Conservation (phyloP, 768 basidiomycete species). For the Rhizopogon salebrosus region DNA sequence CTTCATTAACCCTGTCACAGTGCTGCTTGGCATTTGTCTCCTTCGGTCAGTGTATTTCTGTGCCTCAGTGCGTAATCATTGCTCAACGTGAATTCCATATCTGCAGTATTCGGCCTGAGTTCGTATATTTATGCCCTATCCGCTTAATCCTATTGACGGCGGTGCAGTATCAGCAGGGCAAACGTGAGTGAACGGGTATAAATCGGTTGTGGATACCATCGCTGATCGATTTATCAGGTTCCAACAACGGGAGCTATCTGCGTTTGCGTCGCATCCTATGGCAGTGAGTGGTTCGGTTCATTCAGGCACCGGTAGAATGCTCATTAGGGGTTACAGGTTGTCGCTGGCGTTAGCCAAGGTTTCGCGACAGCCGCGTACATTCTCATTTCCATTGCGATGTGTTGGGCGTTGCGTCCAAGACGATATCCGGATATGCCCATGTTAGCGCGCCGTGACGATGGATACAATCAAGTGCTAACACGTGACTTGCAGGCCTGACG, state of each 20-base stretch:
- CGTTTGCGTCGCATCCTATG: conserved; percentile 13
- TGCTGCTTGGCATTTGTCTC: conserved; percentile 12
- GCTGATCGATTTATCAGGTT: conserved; percentile 14
- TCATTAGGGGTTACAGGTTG: conserved; percentile 6
- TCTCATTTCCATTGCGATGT: conserved; percentile 12
- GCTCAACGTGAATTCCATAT: conserved; percentile 10
- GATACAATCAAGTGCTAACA: not conserved
- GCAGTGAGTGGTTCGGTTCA: conserved; percentile 9
- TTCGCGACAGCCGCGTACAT: conserved; percentile 8
- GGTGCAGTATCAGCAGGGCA: conserved; percentile 18
- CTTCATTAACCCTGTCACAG: conserved; percentile 3
- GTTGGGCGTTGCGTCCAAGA: conserved; percentile 13
- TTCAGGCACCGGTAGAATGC: not conserved
- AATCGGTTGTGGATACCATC: not conserved
- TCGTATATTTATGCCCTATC: conserved; percentile 4
- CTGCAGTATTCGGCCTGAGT: conserved; percentile 24
- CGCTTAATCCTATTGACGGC: not conserved
- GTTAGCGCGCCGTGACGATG: conserved; percentile 8
- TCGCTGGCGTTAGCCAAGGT: conserved; percentile 8
- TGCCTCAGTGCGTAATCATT: not conserved
- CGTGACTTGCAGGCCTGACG: conserved; percentile 7
- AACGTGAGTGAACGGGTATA: conserved; percentile 14
- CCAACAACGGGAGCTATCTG: conserved; percentile 15
- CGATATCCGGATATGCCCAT: conserved; percentile 10
- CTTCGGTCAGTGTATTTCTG: conserved; percentile 16